These are phyloP conservation scores for Saccharomycopsis sp. DNA, from an alignment of 805 yeast species.

Conservation along the genomic window DNA sequence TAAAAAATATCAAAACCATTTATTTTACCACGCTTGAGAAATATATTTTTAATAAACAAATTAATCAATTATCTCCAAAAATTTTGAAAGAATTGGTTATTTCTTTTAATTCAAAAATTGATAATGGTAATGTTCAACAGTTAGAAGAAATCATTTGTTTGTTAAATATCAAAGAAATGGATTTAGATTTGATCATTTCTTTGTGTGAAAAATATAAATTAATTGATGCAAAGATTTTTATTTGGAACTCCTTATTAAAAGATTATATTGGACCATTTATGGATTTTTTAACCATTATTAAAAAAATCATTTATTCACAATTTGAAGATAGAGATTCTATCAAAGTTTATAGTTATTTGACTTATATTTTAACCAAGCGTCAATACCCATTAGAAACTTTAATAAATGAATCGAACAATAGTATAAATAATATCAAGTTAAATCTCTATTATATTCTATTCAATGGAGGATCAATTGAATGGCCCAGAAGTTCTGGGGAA, in stretches of 20 bases:
- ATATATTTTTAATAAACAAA: slow-evolving; percentile 28
- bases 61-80: slow-evolving; percentile 33
- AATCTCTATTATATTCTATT: slow-evolving; percentile 48
- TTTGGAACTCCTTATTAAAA: slow-evolving; percentile 58
- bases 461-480: slow-evolving; percentile 38
- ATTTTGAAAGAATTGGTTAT: slow-evolving; percentile 45
- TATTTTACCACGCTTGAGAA: slow-evolving; percentile 35
- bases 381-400: slow-evolving; percentile 64
- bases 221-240: slow-evolving; percentile 52
- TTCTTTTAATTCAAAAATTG: slow-evolving; percentile 26
- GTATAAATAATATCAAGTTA: slow-evolving; percentile 33
- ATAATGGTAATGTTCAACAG: not conserved
- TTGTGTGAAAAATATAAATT: slow-evolving; percentile 48
- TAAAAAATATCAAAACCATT: slow-evolving; percentile 20
- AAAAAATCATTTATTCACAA: slow-evolving; percentile 5
- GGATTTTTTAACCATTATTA: slow-evolving; percentile 31
- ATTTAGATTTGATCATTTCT: slow-evolving; percentile 64
- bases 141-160: slow-evolving; percentile 63
- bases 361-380: slow-evolving; percentile 64
- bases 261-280: slow-evolving; percentile 67
- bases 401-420: slow-evolving; percentile 28
- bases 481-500: slow-evolving; percentile 33
- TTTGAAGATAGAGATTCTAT: slow-evolving; percentile 6
- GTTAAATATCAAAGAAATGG: slow-evolving; percentile 57
- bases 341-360: slow-evolving; percentile 48